Evolutionary conservation across 2,329 filamentous ascomycete species (phyloP).

Genomic region (Aspergillus ibericus): DNA sequence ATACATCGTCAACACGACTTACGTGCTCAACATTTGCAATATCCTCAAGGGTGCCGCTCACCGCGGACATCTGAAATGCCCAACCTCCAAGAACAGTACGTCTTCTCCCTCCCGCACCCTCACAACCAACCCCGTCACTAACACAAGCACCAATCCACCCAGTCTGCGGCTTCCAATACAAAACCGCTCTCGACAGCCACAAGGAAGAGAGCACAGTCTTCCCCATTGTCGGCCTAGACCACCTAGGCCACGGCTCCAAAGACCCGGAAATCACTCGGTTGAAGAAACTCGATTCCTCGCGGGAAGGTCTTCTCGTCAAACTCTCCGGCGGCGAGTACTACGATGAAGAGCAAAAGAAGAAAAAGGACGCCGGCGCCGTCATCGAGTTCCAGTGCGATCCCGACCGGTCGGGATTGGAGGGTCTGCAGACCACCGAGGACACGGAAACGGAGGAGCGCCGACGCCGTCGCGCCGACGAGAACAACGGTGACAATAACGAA

Average conservation of each 20-base stretch:
- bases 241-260: constrained; percentile 46
- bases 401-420: constrained; percentile 70
- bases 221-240: constrained; percentile 72
- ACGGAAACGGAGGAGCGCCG: constrained; percentile 26
- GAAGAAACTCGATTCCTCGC: constrained; percentile 64
- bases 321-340: constrained; percentile 61
- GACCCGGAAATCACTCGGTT: constrained; percentile 68
- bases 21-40: constrained; percentile 39
- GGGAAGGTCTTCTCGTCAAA: constrained; percentile 71
- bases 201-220: constrained; percentile 59
- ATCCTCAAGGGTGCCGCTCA: constrained; percentile 29
- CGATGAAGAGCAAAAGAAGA: constrained; percentile 46
- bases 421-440: constrained; percentile 27
- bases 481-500: constrained; percentile 19
- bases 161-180: constrained; percentile 75
- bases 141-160: neutral
- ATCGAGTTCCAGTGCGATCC: constrained; percentile 83
- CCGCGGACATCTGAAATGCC: constrained; percentile 30
- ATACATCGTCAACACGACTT: constrained; percentile 36
- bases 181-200: constrained; percentile 49
- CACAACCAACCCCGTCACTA: neutral
- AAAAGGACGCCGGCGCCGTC: constrained; percentile 62
- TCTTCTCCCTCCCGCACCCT: neutral
- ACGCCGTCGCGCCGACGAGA: constrained; percentile 21
- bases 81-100: constrained; percentile 38